Evolutionary conservation across 805 yeast species (phyloP).

Genomic region (Kazachstania psychrophila): DNA sequence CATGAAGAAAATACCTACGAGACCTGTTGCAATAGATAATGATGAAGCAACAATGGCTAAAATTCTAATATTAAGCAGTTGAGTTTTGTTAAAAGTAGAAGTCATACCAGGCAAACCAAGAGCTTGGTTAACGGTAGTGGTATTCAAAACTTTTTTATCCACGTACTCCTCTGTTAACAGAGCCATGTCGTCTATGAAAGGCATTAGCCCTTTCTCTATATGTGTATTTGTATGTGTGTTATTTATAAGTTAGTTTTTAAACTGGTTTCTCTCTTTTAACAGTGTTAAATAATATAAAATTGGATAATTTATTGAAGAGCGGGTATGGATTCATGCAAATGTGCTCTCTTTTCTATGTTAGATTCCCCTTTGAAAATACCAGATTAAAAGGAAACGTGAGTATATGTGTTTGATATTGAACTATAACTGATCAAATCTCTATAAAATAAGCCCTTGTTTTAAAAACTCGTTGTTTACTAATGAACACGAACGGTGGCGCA

Average conservation of each 20-base stretch:
- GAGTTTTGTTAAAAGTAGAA: conserved; percentile 17
- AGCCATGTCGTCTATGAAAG: neutral
- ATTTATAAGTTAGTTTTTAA: neutral
- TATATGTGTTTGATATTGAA: too few species aligned
- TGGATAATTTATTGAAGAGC: neutral
- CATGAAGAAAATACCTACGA: conserved; percentile 50
- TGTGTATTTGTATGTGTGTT: neutral
- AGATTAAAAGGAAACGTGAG: too few species aligned
- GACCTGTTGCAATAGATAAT: conserved; percentile 44
- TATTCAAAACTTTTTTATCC: conserved; percentile 9
- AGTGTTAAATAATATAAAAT: neutral
- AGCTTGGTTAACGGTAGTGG: conserved; percentile 26
- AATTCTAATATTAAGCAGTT: conserved; percentile 26
- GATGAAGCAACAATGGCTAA: conserved; percentile 43
- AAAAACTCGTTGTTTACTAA: too few species aligned
- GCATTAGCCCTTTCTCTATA: neutral
- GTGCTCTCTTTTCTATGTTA: too few species aligned
- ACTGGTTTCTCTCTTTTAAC: neutral
- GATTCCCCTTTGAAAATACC: too few species aligned
- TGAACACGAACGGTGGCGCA: too few species aligned
- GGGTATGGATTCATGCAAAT: too few species aligned
- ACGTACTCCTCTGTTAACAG: neutral
- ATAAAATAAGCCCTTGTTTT: too few species aligned
- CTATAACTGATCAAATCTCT: too few species aligned
- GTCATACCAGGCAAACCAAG: conserved; percentile 29